Evolutionary conservation across 2,329 filamentous ascomycete species (phyloP).

Genomic region (Exophiala alcalophila): DNA sequence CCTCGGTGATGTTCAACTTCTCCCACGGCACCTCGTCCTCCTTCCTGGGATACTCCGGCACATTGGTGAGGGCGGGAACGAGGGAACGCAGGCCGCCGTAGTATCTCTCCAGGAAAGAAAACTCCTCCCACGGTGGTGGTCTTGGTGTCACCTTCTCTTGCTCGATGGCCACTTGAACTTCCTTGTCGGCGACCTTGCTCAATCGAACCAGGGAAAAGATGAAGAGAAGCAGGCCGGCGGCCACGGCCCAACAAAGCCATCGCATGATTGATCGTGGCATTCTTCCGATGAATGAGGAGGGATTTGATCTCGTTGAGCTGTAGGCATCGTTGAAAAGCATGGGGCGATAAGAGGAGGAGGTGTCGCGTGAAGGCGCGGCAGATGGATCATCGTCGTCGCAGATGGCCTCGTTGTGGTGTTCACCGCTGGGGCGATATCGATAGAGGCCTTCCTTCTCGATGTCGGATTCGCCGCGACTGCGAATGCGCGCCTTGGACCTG

Average conservation of each 20-base stretch:
- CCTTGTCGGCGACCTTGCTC: conserved; percentile 67
- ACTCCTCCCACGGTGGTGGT: conserved; percentile 78
- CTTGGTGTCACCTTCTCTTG: conserved; percentile 28
- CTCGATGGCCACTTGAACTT: conserved; percentile 52
- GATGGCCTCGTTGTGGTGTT: conserved; percentile 21
- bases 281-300: conserved; percentile 50
- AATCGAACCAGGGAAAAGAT: conserved; percentile 71
- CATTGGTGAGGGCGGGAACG: conserved; percentile 62
- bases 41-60: conserved; percentile 74
- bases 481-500: conserved; percentile 22
- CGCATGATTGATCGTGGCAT: conserved; percentile 71
- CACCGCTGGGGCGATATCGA: conserved; percentile 9
- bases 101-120: conserved; percentile 81
- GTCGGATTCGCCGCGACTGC: conserved; percentile 27
- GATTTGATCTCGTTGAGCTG: conserved; percentile 35
- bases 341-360: conserved; percentile 39
- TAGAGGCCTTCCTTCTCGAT: conserved; percentile 27
- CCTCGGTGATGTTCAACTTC: conserved; percentile 29
- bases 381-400: conserved; percentile 35
- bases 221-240: conserved; percentile 69
- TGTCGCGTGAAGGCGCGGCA: conserved; percentile 55
- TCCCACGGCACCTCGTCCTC: conserved; percentile 47
- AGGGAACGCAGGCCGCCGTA: conserved; percentile 81
- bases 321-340: conserved; percentile 40
- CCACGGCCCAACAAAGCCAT: conserved; percentile 71